A percentile compares a stretch with the other conserved stretches of the same genome.
phyloP scores from a whole-genome alignment of 2,329 filamentous ascomycete species.

The Keithomyces neogunnii region DNA sequence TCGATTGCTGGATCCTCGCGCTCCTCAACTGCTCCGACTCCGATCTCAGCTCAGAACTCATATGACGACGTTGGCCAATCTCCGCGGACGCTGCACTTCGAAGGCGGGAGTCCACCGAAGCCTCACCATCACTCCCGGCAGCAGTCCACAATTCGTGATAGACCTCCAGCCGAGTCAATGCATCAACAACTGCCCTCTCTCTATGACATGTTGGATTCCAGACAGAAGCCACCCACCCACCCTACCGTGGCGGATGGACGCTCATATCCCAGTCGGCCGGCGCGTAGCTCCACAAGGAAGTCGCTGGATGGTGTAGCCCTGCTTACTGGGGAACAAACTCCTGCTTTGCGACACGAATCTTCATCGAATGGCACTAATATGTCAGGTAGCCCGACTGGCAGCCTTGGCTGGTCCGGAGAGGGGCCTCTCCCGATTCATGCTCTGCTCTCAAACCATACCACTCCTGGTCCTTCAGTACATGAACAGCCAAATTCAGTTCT shows the following conservation, averaged over 20 bases:
- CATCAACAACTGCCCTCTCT: slow-evolving; percentile 36
- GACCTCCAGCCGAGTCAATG: slow-evolving; percentile 13
- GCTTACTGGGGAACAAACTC: slow-evolving; percentile 20
- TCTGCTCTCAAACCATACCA: slow-evolving; percentile 34
- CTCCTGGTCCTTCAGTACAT: slow-evolving; percentile 10
- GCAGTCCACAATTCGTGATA: slow-evolving; percentile 19
- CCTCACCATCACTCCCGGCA: slow-evolving; percentile 17
- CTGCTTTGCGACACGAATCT: slow-evolving; percentile 36
- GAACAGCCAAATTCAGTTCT: slow-evolving; percentile 9
- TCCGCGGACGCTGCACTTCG: slow-evolving; percentile 29
- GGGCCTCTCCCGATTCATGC: slow-evolving; percentile 46
- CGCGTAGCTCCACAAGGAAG: slow-evolving; percentile 10
- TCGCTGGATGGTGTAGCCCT: slow-evolving; percentile 18
- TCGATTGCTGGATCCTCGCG: slow-evolving; percentile 38
- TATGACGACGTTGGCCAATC: slow-evolving; percentile 36
- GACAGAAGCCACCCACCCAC: slow-evolving; percentile 13
- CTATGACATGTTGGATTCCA: slow-evolving; percentile 38
- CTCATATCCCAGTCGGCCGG: background rate
- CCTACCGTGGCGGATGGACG: slow-evolving; percentile 8
- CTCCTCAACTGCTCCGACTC: slow-evolving; percentile 28
- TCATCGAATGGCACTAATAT: slow-evolving; percentile 35
- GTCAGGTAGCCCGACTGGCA: slow-evolving; percentile 29
- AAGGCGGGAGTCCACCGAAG: slow-evolving; percentile 20
- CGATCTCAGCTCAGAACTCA: slow-evolving; percentile 25
- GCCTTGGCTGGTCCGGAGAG: slow-evolving; percentile 35